These are phyloP conservation scores for Kwoniella sp. DNA, from an alignment of 768 basidiomycete species.

Conservation along the genomic window DNA sequence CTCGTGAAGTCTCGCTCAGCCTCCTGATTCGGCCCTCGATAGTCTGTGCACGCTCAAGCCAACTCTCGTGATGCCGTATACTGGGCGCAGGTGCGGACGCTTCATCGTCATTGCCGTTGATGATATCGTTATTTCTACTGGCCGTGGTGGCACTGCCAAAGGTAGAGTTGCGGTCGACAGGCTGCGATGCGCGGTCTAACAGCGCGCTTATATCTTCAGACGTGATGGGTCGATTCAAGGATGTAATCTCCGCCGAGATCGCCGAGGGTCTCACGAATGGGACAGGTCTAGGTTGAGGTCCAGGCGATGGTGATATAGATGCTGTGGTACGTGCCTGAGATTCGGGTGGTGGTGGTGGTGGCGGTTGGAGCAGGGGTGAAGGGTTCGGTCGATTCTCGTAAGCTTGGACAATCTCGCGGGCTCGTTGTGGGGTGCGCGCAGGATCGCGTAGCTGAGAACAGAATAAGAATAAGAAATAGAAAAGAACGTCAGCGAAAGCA, in stretches of 20 bases:
- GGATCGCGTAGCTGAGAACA: neutral
- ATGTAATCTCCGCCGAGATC: neutral
- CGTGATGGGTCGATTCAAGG: constrained; percentile 15
- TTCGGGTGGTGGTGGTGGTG: neutral
- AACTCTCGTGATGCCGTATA: neutral
- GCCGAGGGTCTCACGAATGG: neutral
- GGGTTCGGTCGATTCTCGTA: constrained; percentile 16
- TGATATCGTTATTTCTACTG: neutral
- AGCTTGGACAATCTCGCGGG: constrained; percentile 8
- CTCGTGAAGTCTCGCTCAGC: constrained; percentile 19
- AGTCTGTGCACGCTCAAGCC: constrained; percentile 11
- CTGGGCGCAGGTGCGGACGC: too few species aligned
- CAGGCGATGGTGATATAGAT: neutral
- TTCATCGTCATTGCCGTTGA: neutral
- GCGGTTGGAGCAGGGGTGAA: neutral
- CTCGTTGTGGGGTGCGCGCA: constrained; percentile 9
- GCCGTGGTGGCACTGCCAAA: neutral
- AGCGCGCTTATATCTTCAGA: constrained; percentile 18
- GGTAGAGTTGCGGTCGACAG: neutral
- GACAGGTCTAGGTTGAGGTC: neutral
- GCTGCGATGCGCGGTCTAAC: constrained; percentile 22
- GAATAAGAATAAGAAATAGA: too few species aligned
- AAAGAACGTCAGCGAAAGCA: neutral
- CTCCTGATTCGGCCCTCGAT: constrained; percentile 16
- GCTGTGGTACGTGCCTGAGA: neutral